Evolutionary conservation across 495 filamentous ascomycete genomes (phyloP).

Genomic region (Hypoxylon crocopeplum): DNA sequence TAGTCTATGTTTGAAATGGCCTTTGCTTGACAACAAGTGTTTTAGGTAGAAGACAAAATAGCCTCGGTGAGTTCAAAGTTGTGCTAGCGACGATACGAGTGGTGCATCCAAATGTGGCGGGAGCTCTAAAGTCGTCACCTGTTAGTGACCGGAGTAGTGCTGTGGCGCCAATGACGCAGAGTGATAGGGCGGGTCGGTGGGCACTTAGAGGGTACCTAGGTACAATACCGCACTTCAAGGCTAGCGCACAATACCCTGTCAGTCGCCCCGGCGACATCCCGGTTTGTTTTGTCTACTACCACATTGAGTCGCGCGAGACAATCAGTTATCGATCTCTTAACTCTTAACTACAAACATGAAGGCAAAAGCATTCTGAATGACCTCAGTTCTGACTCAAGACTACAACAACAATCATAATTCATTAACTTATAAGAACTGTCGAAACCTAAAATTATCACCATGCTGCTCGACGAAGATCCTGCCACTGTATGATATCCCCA

Average conservation of each 20-base stretch:
- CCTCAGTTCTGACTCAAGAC: too few species aligned
- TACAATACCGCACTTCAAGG: background rate
- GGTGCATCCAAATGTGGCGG: conserved; percentile 50
- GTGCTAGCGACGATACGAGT: conserved; percentile 11
- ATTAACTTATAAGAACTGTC: background rate
- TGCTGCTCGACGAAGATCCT: conserved; percentile 97
- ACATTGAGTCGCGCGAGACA: conserved; percentile 4
- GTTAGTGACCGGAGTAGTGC: conserved; percentile 21
- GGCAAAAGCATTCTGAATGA: too few species aligned
- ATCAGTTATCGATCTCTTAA: background rate
- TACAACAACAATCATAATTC: too few species aligned
- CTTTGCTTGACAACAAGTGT: conserved; percentile 3
- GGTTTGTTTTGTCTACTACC: conserved; percentile 30
- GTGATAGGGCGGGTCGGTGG: conserved; percentile 7
- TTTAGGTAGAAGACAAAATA: conserved; percentile 50
- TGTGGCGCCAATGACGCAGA: conserved; percentile 60
- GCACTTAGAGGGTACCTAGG: background rate
- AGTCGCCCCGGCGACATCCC: conserved; percentile 34
- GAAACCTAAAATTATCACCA: conserved; percentile 54
- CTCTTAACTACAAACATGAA: too few species aligned
- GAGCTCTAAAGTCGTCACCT: conserved; percentile 24
- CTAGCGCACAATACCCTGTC: background rate
- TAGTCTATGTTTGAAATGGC: background rate
- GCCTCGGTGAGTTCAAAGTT: conserved; percentile 13
- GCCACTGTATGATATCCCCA: conserved; percentile 65